phyloP scores from a whole-genome alignment of 768 basidiomycete species.

The Rhodotorula paludigena region DNA sequence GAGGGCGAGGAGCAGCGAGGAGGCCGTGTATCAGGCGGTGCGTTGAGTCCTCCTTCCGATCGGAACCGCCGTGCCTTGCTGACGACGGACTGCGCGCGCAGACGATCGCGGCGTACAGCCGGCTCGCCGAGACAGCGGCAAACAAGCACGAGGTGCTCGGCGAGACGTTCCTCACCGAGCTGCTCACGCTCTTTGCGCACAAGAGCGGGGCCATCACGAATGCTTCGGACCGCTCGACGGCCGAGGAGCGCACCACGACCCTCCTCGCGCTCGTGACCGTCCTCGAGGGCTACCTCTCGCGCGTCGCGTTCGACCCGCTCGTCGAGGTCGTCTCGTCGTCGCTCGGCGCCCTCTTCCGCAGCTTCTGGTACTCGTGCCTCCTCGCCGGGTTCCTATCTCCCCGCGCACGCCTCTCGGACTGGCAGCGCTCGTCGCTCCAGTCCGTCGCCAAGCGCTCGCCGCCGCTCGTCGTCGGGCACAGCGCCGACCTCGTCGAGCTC shows the following conservation, averaged over 20 bases:
- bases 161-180: constrained; percentile 4
- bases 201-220: background rate
- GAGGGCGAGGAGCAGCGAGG: background rate
- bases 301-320: constrained; percentile 60
- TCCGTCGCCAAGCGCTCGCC: background rate
- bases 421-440: constrained; percentile 45
- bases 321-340: constrained; percentile 55
- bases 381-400: constrained; percentile 68
- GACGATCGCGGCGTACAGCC: background rate
- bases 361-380: constrained; percentile 88
- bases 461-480: constrained; percentile 70
- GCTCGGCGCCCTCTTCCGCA: constrained; percentile 73
- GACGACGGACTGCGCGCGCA: background rate
- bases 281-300: constrained; percentile 80
- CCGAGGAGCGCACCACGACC: constrained; percentile 58
- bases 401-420: constrained; percentile 54
- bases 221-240: background rate
- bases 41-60: background rate
- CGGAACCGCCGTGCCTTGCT: too few species aligned
- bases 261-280: constrained; percentile 82
- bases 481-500: constrained; percentile 73
- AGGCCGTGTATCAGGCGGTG: background rate
- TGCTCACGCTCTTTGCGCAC: constrained; percentile 37
- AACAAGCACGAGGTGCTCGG: constrained; percentile 3
- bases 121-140: background rate